A percentile compares a stretch with the other conserved stretches of the same genome.
Conservation (phyloP, 352 stramenopile species). For the Globisporangium parvum region DNA sequence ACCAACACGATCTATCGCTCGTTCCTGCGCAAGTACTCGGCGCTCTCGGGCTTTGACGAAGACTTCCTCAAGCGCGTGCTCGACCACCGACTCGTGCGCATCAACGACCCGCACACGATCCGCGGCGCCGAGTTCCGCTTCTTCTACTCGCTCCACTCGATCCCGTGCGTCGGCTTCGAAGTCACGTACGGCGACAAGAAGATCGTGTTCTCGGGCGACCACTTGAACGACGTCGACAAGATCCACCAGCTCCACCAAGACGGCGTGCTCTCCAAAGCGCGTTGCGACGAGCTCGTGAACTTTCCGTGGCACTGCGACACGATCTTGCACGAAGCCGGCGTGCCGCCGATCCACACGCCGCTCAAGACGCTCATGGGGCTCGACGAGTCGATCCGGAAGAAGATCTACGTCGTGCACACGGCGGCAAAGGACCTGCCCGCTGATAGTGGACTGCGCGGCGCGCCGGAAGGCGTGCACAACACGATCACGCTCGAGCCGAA, state of each 20-base stretch:
- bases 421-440: conserved; percentile 77
- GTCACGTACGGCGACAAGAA: conserved; percentile 90
- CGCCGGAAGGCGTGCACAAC: conserved; percentile 86
- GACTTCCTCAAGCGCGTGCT: conserved; percentile 90
- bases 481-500: conserved; percentile 80
- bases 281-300: conserved; percentile 89
- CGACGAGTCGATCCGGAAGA: conserved; percentile 84
- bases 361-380: conserved; percentile 91
- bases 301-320: conserved; percentile 92
- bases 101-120: conserved; percentile 92
- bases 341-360: conserved; percentile 94
- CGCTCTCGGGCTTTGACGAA: conserved; percentile 89
- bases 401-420: conserved; percentile 94
- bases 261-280: conserved; percentile 78
- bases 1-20: conserved; percentile 95
- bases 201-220: conserved; percentile 95
- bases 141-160: conserved; percentile 95
- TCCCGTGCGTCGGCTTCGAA: conserved; percentile 94
- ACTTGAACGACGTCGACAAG: conserved; percentile 93
- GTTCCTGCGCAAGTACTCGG: conserved; percentile 96
- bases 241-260: conserved; percentile 76
- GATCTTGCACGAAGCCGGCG: conserved; percentile 93
- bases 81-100: conserved; percentile 87
- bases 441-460: conserved; percentile 76
- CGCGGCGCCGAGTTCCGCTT: conserved; percentile 94